Base-by-base conservation (phyloP, 257 asterid species). In the Ilex asprella region DNA sequence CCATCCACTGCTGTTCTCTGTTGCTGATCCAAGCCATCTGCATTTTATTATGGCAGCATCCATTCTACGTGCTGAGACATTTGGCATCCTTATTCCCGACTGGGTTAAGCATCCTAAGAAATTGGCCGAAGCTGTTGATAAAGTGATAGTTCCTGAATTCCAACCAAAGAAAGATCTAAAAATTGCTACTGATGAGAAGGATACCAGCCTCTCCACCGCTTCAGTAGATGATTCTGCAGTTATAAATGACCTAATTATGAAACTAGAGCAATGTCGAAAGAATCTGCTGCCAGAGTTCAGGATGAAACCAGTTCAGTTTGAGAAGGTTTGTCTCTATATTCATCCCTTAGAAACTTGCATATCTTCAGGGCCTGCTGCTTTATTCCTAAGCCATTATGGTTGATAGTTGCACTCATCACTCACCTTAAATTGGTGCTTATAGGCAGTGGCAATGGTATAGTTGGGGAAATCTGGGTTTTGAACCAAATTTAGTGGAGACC, bases 251-350 rank as follows among this genome's bases (percentile, higher is more conserved):
- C 75, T 90, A 59, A 72, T 85, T 52, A 39, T 39, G 75, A 90
- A 85, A 83, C 83, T 90, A 74, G 96, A 90, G 80, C 77, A 79
- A 53, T 77, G 72, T 58, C 73, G 75, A 69, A 63, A 78, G 71
- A 73, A 73, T 62, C 63, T 90, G 41, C 78, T 80, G 46, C 80
- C 88, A 16, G 72, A 78, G 55, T 90, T 81, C 82, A 74, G 67
- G 87, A 83, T 90, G 97, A 90, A 77, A 62, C 97, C 97, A 43
- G 83, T 90, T 69, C 95, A 90, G 62, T 90, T 90, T 77, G 97
- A 90, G 80, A 90, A 90, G 95, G 97, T 90, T 59, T 2, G 66
- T 65, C 31, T 67, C 59, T 31, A 12, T 11, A 6, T 56, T 35
- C 8, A 35, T 2, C 5, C 8, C 5, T 35, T 35, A 35, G 5